Evolutionary conservation across 345 rosid genomes (phyloP).

Genomic region (Populus nigra): DNA sequence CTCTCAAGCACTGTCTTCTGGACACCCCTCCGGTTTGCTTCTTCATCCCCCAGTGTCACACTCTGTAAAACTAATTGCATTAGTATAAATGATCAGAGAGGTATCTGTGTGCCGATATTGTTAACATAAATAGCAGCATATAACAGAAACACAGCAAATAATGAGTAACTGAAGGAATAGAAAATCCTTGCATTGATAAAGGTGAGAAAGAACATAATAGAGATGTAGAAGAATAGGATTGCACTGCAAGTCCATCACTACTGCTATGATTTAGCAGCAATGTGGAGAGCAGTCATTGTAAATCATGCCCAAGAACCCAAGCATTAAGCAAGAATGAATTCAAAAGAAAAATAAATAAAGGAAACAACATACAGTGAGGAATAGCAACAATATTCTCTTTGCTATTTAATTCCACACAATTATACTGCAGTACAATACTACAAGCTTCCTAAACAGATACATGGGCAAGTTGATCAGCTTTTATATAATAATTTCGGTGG

Average conservation of each 20-base stretch:
- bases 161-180: neutral
- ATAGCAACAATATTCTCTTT: neutral
- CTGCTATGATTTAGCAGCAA: neutral
- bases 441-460: neutral
- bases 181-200: neutral
- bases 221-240: neutral
- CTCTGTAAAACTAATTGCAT: conserved; percentile 41
- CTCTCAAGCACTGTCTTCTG: conserved; percentile 86
- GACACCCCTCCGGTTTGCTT: conserved; percentile 79
- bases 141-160: neutral
- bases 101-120: neutral
- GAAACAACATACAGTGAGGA: neutral
- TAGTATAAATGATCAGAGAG: conserved; percentile 6
- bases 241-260: neutral
- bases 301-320: neutral
- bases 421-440: neutral
- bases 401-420: neutral
- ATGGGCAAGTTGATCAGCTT: neutral
- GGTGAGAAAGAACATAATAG: neutral
- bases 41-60: conserved; percentile 89
- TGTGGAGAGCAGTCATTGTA: neutral
- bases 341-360: neutral
- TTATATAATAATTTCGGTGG: neutral
- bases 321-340: neutral
- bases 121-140: neutral